Evolutionary conservation across 2,329 filamentous ascomycete genomes (phyloP).

Genomic region (Apiospora pterosperma): DNA sequence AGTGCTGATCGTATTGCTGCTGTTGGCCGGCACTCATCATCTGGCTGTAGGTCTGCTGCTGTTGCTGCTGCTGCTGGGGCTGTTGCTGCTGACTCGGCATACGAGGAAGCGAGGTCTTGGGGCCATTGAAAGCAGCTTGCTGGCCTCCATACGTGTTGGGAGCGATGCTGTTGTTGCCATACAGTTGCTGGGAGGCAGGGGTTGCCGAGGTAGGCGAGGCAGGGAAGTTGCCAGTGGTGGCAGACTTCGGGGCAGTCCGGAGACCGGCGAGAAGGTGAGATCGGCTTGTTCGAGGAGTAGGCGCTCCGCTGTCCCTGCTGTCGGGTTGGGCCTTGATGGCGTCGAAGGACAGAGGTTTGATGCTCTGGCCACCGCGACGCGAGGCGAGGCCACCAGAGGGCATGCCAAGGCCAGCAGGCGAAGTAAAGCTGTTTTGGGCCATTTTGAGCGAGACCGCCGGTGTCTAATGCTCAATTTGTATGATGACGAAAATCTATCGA

Average conservation of each 20-base stretch:
- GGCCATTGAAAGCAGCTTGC: slow-evolving; percentile 43
- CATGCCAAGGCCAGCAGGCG: slow-evolving; percentile 69
- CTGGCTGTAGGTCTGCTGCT: slow-evolving; percentile 31
- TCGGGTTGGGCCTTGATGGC: slow-evolving; percentile 66
- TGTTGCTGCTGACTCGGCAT: slow-evolving; percentile 23
- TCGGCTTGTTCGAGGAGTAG: slow-evolving; percentile 88
- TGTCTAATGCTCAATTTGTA: slow-evolving; percentile 65
- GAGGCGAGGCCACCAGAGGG: slow-evolving; percentile 81
- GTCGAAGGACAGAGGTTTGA: slow-evolving; percentile 86
- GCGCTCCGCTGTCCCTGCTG: slow-evolving; percentile 62
- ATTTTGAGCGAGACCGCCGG: slow-evolving; percentile 91
- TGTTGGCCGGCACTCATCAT: slow-evolving; percentile 6
- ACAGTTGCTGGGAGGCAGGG: slow-evolving; percentile 35
- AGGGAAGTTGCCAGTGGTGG: slow-evolving; percentile 64
- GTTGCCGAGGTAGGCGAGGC: slow-evolving; percentile 42
- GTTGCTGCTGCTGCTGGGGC: slow-evolving; percentile 19
- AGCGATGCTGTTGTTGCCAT: slow-evolving; percentile 39
- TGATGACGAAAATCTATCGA: slow-evolving; percentile 8
- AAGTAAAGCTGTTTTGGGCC: slow-evolving; percentile 80
- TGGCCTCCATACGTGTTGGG: slow-evolving; percentile 43
- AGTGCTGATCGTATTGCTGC: slow-evolving; percentile 37
- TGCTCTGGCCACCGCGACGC: slow-evolving; percentile 75
- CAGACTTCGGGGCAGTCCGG: slow-evolving; percentile 88
- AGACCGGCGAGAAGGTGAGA: slow-evolving; percentile 92
- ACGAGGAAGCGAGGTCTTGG: slow-evolving; percentile 55